Evolutionary conservation across 2,329 filamentous ascomycete species (phyloP), one percentile per base, ranked within the genome.

Genomic region (Coniochaeta sp.): DNA sequence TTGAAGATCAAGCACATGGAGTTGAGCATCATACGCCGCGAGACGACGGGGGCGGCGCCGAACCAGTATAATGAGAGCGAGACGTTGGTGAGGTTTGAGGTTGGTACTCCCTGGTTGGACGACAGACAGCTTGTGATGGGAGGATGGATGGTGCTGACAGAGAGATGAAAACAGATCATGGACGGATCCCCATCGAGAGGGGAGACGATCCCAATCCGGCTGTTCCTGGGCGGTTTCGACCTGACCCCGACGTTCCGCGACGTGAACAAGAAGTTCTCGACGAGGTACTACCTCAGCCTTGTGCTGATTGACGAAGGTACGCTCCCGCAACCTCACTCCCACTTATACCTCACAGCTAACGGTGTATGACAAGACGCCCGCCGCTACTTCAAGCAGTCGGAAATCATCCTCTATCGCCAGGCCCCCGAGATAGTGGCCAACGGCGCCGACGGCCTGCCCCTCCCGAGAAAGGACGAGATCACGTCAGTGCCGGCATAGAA

Each of bases 1-100:
- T 78, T 99, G 68, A 99, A 99, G 83, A 99, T 99, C 70, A 96
- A 97, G 74, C 94, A 99, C 71, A 99, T 99, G 94, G 94, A 99
- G 74, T 75, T 99, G 56, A 96, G 90, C 59, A 99, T 99, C 63
- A 99, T 99, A 68, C 82, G 95, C 59, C 79, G 95, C 61, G 94
- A 99, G 73, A 99, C 94, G 2, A 99, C 94, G 1, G 94, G 95
- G 51, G 90, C 91, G 5, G 90, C 94, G 20, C 94, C 94, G 6
- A 99, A 99, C 68, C 95, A 99, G 71, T 99, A 99, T 74, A 99
- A 99, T 67, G 95, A 99, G 76, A 97, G 91, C 71, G 94, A 99
- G 73, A 99, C 94, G 3, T 74, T 99, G 61, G 94, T 99, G 52
- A 84, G 95, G 58, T 99, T 99, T 63, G 94, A 99, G 82, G 86